These are phyloP conservation scores for Eucalyptus leucophloia DNA, from an alignment of 345 rosid species.

Conservation along the genomic window DNA sequence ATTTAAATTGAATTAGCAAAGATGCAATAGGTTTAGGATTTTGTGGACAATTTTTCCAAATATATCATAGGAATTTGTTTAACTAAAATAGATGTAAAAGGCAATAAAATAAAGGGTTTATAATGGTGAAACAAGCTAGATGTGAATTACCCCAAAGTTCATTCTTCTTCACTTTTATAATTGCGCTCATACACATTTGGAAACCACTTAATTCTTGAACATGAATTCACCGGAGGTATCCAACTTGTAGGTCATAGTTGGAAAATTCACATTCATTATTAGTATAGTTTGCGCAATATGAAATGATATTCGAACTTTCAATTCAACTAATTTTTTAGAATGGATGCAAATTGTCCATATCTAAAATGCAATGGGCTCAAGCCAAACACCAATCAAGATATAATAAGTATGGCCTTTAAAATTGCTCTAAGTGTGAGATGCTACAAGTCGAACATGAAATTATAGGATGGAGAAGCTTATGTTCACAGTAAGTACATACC, in stretches of 20 bases:
- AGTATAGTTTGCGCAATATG: neutral
- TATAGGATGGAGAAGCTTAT: neutral
- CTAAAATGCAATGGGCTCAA: neutral
- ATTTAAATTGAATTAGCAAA: too few species aligned
- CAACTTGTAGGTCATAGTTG: neutral
- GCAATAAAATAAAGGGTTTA: neutral
- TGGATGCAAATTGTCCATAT: neutral
- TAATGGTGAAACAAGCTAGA: neutral
- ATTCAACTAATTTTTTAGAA: neutral
- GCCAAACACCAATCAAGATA: neutral
- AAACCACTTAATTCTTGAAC: neutral
- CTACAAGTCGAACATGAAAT: neutral
- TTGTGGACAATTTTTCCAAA: too few species aligned
- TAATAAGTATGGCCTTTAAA: neutral
- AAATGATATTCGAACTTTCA: neutral
- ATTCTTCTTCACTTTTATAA: neutral
- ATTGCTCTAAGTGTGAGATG: neutral
- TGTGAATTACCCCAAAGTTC: neutral
- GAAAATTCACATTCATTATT: neutral
- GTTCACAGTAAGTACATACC: neutral
- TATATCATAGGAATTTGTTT: too few species aligned
- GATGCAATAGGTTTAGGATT: too few species aligned
- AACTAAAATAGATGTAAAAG: neutral
- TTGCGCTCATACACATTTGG: neutral
- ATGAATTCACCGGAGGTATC: neutral